Percentiles rank a stretch among this genome's conserved stretches.
Evolutionary conservation across 768 basidiomycete genomes (phyloP).

Genomic region (Mrakia blollopis): DNA sequence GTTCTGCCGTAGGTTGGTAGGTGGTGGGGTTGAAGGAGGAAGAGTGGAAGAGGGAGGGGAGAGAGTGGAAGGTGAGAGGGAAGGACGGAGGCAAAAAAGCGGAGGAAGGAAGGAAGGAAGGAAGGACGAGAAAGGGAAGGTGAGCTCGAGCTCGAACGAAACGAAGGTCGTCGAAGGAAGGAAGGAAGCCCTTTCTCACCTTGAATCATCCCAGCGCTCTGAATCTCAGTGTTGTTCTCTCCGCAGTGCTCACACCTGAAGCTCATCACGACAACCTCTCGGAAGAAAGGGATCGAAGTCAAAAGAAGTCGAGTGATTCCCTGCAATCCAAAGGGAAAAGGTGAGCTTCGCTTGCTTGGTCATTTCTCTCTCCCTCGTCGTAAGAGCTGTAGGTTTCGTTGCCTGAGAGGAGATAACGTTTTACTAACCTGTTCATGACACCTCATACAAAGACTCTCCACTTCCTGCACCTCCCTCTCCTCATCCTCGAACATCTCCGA

Average conservation of each 20-base stretch:
- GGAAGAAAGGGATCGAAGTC: slow-evolving; percentile 91
- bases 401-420: no score
- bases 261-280: slow-evolving; percentile 91
- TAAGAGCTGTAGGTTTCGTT: no score
- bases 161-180: neutral
- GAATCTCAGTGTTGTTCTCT: slow-evolving; percentile 82
- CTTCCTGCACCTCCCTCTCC: slow-evolving; percentile 63
- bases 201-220: slow-evolving; percentile 79
- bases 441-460: slow-evolving; percentile 90
- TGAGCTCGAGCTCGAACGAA: no score
- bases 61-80: neutral
- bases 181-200: slow-evolving; percentile 51
- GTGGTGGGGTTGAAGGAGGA: no score
- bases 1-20: no score
- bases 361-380: neutral
- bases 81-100: no score
- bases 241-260: slow-evolving; percentile 95
- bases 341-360: neutral
- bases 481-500: slow-evolving; percentile 50
- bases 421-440: slow-evolving; percentile 76
- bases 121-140: neutral
- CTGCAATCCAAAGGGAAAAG: slow-evolving; percentile 48
- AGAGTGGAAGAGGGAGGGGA: neutral
- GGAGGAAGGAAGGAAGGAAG: neutral
- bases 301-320: slow-evolving; percentile 81